phyloP scores from a whole-genome alignment of 345 rosid species.

The Anacardium occidentale region DNA sequence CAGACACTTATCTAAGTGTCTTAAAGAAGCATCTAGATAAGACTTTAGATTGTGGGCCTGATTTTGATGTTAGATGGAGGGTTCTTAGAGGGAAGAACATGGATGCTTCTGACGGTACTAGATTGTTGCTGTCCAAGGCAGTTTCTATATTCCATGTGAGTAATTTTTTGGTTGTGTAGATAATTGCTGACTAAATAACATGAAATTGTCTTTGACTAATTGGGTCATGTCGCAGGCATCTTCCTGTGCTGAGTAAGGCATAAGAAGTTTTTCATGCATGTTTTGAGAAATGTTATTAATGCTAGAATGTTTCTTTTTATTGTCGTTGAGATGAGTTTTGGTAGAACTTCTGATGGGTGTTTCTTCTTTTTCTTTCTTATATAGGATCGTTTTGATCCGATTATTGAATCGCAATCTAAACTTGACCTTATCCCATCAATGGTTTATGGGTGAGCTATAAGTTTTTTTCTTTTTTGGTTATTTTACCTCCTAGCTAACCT shows the following conservation, averaged over 20 bases:
- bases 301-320: not conserved
- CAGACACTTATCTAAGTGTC: constrained; percentile 44
- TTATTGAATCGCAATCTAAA: constrained; percentile 52
- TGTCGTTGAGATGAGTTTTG: not conserved
- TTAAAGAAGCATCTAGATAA: constrained; percentile 47
- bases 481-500: not conserved
- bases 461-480: not conserved
- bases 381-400: constrained; percentile 91
- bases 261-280: not conserved
- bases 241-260: not conserved
- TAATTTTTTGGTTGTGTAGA: constrained; percentile 1
- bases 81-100: constrained; percentile 63
- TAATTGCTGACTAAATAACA: not conserved
- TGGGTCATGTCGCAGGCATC: not conserved
- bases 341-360: constrained; percentile 19
- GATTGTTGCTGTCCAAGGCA: constrained; percentile 57
- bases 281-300: not conserved
- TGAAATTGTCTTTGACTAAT: constrained; percentile 2
- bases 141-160: constrained; percentile 78
- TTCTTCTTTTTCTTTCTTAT: not conserved
- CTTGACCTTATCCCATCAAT: constrained; percentile 82
- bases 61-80: constrained; percentile 81
- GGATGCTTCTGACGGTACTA: constrained; percentile 48
- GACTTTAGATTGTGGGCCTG: constrained; percentile 29
- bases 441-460: constrained; percentile 71